phyloP scores from a whole-genome alignment of 129 eudicot species.

The Helianthus tuberosus region DNA sequence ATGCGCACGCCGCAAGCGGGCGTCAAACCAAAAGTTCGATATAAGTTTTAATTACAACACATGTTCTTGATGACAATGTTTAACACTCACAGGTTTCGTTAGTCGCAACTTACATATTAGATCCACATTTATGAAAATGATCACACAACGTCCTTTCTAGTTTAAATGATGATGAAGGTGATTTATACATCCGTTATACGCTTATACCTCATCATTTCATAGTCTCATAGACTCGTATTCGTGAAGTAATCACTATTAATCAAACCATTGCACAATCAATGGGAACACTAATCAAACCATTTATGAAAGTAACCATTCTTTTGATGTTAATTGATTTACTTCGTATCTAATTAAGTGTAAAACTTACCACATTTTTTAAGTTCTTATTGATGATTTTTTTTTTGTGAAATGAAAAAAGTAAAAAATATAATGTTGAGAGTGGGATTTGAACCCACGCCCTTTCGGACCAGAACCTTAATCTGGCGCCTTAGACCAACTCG shows the following conservation, averaged over 20 bases:
- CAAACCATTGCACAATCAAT: neutral
- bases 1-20: no score
- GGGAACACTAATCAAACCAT: no score
- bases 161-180: neutral
- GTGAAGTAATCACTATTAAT: neutral
- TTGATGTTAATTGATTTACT: no score
- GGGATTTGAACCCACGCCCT: slow-evolving; percentile 97
- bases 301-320: no score
- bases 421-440: slow-evolving; percentile 52
- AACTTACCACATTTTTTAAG: no score
- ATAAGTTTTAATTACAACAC: no score
- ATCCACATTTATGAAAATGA: neutral
- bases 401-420: neutral
- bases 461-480: slow-evolving; percentile 99
- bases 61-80: neutral
- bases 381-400: neutral
- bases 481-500: slow-evolving; percentile 99
- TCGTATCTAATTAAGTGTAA: no score
- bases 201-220: neutral
- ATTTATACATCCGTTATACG: no score
- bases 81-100: neutral
- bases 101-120: neutral
- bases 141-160: neutral
- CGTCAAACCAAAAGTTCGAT: no score
- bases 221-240: neutral